Base-by-base conservation (phyloP, 495 filamentous ascomycete species). In the Amorphotheca resinae region DNA sequence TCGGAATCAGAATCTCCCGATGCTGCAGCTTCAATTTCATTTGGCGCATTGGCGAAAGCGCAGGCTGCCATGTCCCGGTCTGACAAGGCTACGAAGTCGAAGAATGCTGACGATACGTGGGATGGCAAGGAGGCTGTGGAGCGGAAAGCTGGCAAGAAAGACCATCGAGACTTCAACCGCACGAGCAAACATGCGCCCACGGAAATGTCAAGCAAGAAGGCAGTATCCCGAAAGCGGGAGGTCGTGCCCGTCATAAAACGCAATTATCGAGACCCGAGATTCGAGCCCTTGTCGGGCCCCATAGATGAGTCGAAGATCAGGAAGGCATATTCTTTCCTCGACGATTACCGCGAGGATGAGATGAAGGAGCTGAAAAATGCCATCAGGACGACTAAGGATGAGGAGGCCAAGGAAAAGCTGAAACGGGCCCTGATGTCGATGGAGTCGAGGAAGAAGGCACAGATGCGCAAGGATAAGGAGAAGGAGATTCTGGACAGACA, bases 151-250 rank as follows among this genome's bases (percentile, higher is more conserved):
- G 48, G 52, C 30, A 51, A 56, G 50, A 49, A 64, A 59, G 54
- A 66, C 57, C 53, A 42, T 41, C 57, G 49, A 33, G 57, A 59
- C 53, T 64, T 63, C 11, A 61, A 59, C 15, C 79, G 87, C 9
- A 53, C 76, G 18, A 83, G 69, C 59, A 98, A 98, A 59, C 87
- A 96, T 59, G 91, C 91, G 0, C 91, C 91, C 0, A 70, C 74
- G 38, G 79, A 84, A 32, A 69, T 85, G 42, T 78, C 84, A 1
- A 83, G 80, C 61, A 94, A 88, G 59, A 75, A 73, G 9, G 78
- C 79, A 17, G 89, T 98, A 17, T 77, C 81, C 4, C 78, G 91
- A 33, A 78, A 68, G 54, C 84, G 87, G 5, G 77, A 73, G 23
- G 79, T 87, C 15, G 64, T 95, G 22, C 54, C 59, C 3, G 59